Conservation (phyloP, 495 filamentous ascomycete species). For the Oleoguttula mirabilis region DNA sequence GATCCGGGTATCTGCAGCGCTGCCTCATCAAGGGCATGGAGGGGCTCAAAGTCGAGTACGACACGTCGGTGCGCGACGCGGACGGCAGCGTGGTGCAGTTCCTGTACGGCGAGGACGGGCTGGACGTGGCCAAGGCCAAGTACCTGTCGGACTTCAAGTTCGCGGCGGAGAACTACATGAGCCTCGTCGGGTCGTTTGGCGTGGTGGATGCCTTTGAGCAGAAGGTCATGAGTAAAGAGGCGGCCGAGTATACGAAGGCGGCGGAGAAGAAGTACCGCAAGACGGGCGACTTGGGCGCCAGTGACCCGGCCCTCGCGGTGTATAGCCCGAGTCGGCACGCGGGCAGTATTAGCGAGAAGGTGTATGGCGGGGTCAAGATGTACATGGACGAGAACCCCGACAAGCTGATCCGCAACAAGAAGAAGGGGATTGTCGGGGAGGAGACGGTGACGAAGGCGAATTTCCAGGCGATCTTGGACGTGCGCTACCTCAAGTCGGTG, state of each 20-base stretch:
- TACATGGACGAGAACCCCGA: constrained; percentile 72
- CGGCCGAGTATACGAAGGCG: constrained; percentile 53
- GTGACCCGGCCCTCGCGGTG: constrained; percentile 63
- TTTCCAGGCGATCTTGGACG: constrained; percentile 69
- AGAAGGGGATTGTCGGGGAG: constrained; percentile 42
- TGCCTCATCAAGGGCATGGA: constrained; percentile 99
- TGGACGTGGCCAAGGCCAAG: constrained; percentile 89
- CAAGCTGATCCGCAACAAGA: constrained; percentile 65
- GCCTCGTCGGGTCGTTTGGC: constrained; percentile 43
- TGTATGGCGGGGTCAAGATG: constrained; percentile 52
- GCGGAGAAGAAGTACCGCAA: constrained; percentile 70
- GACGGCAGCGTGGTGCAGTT: constrained; percentile 92
- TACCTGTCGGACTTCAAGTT: constrained; percentile 87
- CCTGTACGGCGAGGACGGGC: constrained; percentile 89
- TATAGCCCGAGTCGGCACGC: constrained; percentile 64
- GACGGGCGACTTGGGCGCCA: constrained; percentile 49
- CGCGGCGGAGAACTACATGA: constrained; percentile 62
- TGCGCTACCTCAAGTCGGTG: constrained; percentile 85
- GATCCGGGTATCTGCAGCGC: constrained; percentile 92
- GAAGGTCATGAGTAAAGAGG: constrained; percentile 36
- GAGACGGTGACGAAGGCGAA: constrained; percentile 49
- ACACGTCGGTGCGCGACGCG: constrained; percentile 82
- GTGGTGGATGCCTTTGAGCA: constrained; percentile 38
- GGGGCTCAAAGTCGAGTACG: constrained; percentile 80
- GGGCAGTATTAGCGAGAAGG: constrained; percentile 82